Conservation (phyloP, 305 asterid genomes). For the Fraxinus velutina region DNA sequence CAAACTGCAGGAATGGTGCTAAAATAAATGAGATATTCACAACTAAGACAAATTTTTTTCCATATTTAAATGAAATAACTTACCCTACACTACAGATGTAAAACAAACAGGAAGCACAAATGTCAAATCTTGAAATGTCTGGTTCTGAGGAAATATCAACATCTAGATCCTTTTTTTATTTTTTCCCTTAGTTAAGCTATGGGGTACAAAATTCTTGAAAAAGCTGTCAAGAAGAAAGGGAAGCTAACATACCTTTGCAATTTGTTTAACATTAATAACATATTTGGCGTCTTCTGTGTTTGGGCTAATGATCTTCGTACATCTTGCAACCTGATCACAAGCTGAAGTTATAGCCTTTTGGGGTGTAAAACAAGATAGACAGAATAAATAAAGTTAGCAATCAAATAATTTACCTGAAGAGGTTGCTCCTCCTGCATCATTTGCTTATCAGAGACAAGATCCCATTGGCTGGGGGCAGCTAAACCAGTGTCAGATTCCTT, state of each 20-base stretch:
- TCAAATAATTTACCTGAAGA: slow-evolving; percentile 48
- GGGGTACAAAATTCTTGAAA: slow-evolving; percentile 1
- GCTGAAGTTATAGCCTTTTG: slow-evolving; percentile 1
- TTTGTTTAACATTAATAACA: slow-evolving; percentile 73
- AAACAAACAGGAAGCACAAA: background rate
- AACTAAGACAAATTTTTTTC: background rate
- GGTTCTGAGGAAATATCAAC: background rate
- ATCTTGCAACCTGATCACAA: slow-evolving; percentile 72
- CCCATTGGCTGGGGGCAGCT: slow-evolving; percentile 98
- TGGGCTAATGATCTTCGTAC: slow-evolving; percentile 85
- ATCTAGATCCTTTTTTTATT: background rate
- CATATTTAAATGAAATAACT: background rate
- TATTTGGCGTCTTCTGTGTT: slow-evolving; percentile 92
- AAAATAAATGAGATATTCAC: background rate
- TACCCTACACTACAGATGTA: background rate
- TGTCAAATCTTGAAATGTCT: background rate
- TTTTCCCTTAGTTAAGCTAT: background rate
- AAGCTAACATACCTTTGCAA: slow-evolving; percentile 55
- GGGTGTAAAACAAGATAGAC: background rate
- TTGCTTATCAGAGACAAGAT: slow-evolving; percentile 93
- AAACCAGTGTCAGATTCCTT: slow-evolving; percentile 97
- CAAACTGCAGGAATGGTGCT: slow-evolving; percentile 57
- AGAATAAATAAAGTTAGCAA: background rate
- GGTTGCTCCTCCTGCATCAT: slow-evolving; percentile 98
- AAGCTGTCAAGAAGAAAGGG: slow-evolving; percentile 11